Evolutionary conservation across 495 filamentous ascomycete genomes (phyloP), one percentile per base, ranked within the genome.

Genomic region (Haplographium delicatum): DNA sequence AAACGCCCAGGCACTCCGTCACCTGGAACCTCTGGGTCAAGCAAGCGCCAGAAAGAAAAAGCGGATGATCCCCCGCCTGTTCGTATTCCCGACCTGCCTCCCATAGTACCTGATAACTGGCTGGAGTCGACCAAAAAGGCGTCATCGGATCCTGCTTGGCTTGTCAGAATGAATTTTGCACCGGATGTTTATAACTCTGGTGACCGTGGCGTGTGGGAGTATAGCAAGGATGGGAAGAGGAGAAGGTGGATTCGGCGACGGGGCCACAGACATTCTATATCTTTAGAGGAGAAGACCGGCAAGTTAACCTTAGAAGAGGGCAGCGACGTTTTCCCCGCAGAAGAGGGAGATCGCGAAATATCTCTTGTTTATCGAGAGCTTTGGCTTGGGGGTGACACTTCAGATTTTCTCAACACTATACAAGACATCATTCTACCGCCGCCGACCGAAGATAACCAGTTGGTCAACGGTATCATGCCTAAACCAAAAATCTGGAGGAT

Each of bases 401-500:
- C 35, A n/a, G 4, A 3, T 2, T 52, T 52, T 39, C 23, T 52
- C 19, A 22, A 46, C 0, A 25, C 26, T 6, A 4, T 51, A 26
- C 27, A 37, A 27, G 31, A 24, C 28, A 43, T 23, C 18, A 24
- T 42, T 4, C 26, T 13, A 7, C 28, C 28, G 7, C 28, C 28
- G 28, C 13, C 28, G 28, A 7, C 28, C 13, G 13, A 7, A 13
- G 7, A 31, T 7, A 7, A 31, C 28, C 28, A 31, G 28, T 31
- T n/a, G n/a, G n/a, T n/a, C n/a, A 31, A 23, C 3, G 20, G 39
- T 11, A 7, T 20, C 8, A 52, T 52, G 10, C 50, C 50, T 20
- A 42, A 52, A 40, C 22, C 38, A 26, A 39, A 30, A 22, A n/a
- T 52, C 23, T 52, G 50, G 50, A 43, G 18, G 33, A 44, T 52